Base-by-base conservation (phyloP, 371 early-diverging fungal genomes). In the Haplosporangium sp. region DNA sequence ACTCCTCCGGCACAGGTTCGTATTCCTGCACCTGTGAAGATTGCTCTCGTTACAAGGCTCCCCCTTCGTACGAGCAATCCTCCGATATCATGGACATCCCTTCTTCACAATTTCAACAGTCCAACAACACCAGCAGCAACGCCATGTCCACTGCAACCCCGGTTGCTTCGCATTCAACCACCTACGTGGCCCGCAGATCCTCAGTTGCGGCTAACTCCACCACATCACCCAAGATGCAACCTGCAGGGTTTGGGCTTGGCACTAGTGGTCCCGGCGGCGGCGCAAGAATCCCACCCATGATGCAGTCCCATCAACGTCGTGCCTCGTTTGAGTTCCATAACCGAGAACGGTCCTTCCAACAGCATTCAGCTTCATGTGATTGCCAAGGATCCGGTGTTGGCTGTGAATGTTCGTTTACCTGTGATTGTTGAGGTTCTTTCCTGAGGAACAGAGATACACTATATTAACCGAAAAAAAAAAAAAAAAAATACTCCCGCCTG, bases 341-440 rank as follows among this genome's bases (percentile, higher is more conserved):
- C 65, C 59, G 64, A 18, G 79, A 72, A 20, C 64, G 79, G n/a
- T 64, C 68, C 29, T 77, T 77, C 61, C 67, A 72, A 47, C 73
- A 77, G 55, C 79, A 77, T 55, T 77, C 79, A 20, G 63, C 68
- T 13, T 60, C 79, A 2, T 77, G 79, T 40, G 79, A 71, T 61
- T 77, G 79, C n/a, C n/a, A 51, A 18, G 79, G 79, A 48, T 77
- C 79, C 5, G 79, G 79, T 13, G 79, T 77, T 37, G 79, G 79
- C 1, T 77, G 79, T 52, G 73, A 59, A 45, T 77, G 79, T 12
- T 62, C 71, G 11, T 77, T 47, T 47, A 64, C 72, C 18, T 77
- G 79, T 55, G 45, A 57, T 36, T 77, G 79, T 48, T 77, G 52
- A 77, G 23, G 41, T 36, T 20, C 0, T 38, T 16, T 16, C 10